Conservation (phyloP, 495 filamentous ascomycete genomes). For the Aspergillus cavernicola region DNA sequence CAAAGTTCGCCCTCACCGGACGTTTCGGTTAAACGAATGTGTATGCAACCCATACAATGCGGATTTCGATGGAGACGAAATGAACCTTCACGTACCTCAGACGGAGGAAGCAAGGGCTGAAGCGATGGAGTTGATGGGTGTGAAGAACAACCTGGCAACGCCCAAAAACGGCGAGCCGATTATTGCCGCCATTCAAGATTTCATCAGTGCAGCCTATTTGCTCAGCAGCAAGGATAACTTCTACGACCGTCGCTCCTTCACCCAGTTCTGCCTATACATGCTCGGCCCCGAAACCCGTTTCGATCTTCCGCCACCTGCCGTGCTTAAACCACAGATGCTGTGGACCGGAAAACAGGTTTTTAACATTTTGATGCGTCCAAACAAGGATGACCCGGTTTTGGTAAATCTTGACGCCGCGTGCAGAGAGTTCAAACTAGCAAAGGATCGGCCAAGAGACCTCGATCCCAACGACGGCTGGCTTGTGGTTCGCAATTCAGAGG, state of each 20-base stretch:
- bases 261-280: conserved; percentile 91
- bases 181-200: conserved; percentile 97
- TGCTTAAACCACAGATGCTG: conserved; percentile 78
- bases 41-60: conserved; percentile 98
- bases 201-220: conserved; percentile 92
- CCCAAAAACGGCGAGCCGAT: conserved; percentile 98
- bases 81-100: conserved; percentile 98
- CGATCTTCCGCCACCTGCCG: conserved; percentile 79
- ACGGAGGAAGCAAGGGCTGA: conserved; percentile 96
- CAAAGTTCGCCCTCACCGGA: conserved; percentile 91
- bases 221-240: conserved; percentile 91
- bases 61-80: conserved; percentile 98
- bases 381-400: conserved; percentile 69
- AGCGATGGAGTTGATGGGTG: conserved; percentile 95
- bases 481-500: conserved; percentile 90
- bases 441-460: conserved; percentile 61
- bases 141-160: conserved; percentile 91
- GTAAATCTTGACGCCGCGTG: conserved; percentile 94
- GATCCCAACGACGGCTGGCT: conserved; percentile 82
- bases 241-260: conserved; percentile 80
- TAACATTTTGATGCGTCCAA: conserved; percentile 91
- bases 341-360: conserved; percentile 99
- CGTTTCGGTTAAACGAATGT: conserved; percentile 96
- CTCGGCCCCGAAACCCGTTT: conserved; percentile 74
- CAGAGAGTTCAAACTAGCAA: conserved; percentile 65